Evolutionary conservation across 2,329 filamentous ascomycete species (phyloP), one percentile per base, ranked within the genome.

Genomic region (Colletotrichum gloeosporioides): DNA sequence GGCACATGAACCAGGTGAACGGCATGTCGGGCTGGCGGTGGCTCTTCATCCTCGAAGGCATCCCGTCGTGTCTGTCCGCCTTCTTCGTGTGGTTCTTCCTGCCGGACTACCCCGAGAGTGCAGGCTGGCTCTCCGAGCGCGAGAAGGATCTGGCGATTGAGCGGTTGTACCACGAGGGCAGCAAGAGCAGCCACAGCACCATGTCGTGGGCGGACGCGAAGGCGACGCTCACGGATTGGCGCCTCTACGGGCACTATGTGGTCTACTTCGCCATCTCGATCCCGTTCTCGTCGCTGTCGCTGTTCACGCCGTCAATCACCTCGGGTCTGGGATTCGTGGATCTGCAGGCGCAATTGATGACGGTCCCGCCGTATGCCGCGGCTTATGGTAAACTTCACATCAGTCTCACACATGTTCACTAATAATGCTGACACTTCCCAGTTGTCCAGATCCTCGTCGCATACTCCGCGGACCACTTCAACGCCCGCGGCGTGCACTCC

Each of bases 131-230:
- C 59, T 84, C 83, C 1, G 76, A 80, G 3, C 76, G 82, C 22
- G 86, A 87, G 69, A 84, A 86, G 76, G 83, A 86, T 92, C 86
- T 95, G 18, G 88, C 88, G 4, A 78, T 84, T 5, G 83, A 81
- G 22, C 84, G 89, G 3, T 79, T 90, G n/a, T 81, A 82, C 36
- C 79, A 86, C 39, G 88, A 90, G 76, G 88, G 88, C 44, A 87
- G 87, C 78, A 87, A 89, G 78, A 92, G 92, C 84, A 85, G 88
- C 3, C 92, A 95, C 78, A 89, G 92, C 16, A 88, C 87, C 77
- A 90, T 92, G 80, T 93, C 90, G 2, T 91, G 94, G 83, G 87
- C 85, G 29, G 94, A 96, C 78, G 94, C 92, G 86, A 94, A 92
- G 80, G 89, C 92, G 25, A 95, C 92, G 78, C 86, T 92, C 6